phyloP scores from a whole-genome alignment of 2,329 filamentous ascomycete genomes.

The Parastagonospora nodorum region DNA sequence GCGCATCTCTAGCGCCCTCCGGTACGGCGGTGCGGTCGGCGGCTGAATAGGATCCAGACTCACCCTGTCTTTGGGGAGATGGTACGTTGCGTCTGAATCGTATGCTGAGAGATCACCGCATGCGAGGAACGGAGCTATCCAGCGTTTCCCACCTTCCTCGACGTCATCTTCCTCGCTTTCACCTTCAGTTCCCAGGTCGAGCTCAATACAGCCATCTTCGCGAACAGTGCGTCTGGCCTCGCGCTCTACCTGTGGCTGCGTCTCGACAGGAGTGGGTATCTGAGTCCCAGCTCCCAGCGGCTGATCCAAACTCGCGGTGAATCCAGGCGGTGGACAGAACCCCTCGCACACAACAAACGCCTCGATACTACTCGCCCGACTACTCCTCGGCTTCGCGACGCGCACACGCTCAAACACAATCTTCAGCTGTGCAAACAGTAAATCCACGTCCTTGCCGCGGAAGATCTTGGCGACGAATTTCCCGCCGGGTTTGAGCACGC shows the following conservation, averaged over 20 bases:
- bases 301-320: constrained; percentile 74
- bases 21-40: constrained; percentile 94
- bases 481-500: constrained; percentile 88
- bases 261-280: constrained; percentile 48
- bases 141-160: constrained; percentile 60
- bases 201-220: constrained; percentile 55
- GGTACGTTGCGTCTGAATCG: constrained; percentile 94
- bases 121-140: constrained; percentile 96
- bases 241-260: constrained; percentile 12
- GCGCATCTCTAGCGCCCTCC: constrained; percentile 83
- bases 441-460: constrained; percentile 89
- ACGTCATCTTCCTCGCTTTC: constrained; percentile 42
- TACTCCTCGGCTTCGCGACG: constrained; percentile 92
- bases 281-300: constrained; percentile 70
- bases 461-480: constrained; percentile 99
- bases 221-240: constrained; percentile 38
- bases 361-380: constrained; percentile 93
- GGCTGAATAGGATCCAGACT: constrained; percentile 92
- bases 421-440: constrained; percentile 91
- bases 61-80: constrained; percentile 82
- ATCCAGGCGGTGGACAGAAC: constrained; percentile 79
- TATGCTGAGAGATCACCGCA: constrained; percentile 94
- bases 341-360: constrained; percentile 95
- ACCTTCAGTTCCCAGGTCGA: constrained; percentile 53
- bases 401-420: constrained; percentile 86